These are phyloP conservation scores for Papiliotrema laurentii DNA, from an alignment of 1,284 basidiomycete genomes.

Conservation along the genomic window DNA sequence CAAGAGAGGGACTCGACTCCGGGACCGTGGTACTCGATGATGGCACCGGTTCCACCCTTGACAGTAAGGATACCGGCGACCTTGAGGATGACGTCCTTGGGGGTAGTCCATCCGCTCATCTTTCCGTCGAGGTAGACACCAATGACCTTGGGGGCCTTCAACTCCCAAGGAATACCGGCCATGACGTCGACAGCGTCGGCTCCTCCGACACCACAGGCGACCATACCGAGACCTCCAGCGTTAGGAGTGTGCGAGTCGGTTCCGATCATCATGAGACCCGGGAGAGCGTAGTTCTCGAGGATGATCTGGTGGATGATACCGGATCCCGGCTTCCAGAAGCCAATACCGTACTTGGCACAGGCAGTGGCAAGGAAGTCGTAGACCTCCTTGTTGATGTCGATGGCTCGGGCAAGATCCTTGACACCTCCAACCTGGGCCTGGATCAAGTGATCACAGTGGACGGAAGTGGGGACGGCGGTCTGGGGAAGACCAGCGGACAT, in stretches of 20 bases:
- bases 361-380: slow-evolving; percentile 99
- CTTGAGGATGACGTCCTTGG: slow-evolving; percentile 97
- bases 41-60: slow-evolving; percentile 96
- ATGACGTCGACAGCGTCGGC: slow-evolving; percentile 99
- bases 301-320: slow-evolving; percentile 98
- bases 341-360: slow-evolving; percentile 96
- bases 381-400: slow-evolving; percentile 96
- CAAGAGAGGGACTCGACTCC: slow-evolving; percentile 95
- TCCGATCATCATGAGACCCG: slow-evolving; percentile 98
- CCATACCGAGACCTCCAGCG: slow-evolving; percentile 97
- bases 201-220: slow-evolving; percentile 98
- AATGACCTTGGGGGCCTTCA: slow-evolving; percentile 98
- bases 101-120: slow-evolving; percentile 94
- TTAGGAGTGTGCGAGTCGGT: slow-evolving; percentile 99
- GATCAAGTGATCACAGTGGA: slow-evolving; percentile 99
- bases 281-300: slow-evolving; percentile 98
- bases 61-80: slow-evolving; percentile 95
- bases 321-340: slow-evolving; percentile 99
- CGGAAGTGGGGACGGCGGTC: slow-evolving; percentile 93
- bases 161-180: slow-evolving; percentile 96
- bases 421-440: slow-evolving; percentile 92
- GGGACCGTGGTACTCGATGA: slow-evolving; percentile 89
- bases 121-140: slow-evolving; percentile 96
- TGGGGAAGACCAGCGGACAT: slow-evolving; percentile 99
- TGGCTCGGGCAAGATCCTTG: slow-evolving; percentile 88